Evolutionary conservation across 805 yeast species (phyloP), one percentile per base, ranked within the genome.

Genomic region (Kurtzmaniella cleridarum): DNA sequence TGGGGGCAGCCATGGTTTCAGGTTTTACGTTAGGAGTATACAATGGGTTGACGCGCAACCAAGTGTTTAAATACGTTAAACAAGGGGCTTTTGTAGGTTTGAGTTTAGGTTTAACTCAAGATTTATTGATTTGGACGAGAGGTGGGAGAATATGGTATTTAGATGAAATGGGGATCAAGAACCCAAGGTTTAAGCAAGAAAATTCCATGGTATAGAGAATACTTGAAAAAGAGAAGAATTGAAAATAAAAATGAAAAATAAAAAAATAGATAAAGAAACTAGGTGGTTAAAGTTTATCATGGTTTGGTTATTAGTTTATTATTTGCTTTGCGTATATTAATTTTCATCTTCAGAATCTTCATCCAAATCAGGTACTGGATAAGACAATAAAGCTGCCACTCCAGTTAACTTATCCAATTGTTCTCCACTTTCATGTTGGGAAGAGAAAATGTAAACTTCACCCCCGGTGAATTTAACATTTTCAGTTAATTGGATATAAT

Each of bases 331-430:
- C n/a, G n/a, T n/a, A n/a, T 29, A 16, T 27, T 27, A 32, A 32
- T 62, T 64, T 10, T 71, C 78, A 10, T 70, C 76, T 4, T 69
- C 72, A 13, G 65, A 76, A 30, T 77, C 84, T 32, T 84, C 95
- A 30, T 84, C 75, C 41, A 80, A 73, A 36, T 86, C 95, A 0
- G 84, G 87, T 3, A 89, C 64, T 0, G 97, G 95, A 55, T 84
- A 93, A 44, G 79, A 81, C 46, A 90, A 66, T 29, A 91, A 74
- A 40, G 87, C 93, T 0, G 97, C 98, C 23, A 89, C 76, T 39
- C 98, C 98, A 0, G 96, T 86, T 46, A 93, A 71, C 48, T 83
- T 87, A 56, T 89, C 86, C 42, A 91, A 64, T 60, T 91, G 97
- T 50, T 81, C 84, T 12, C 98, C 98, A 3, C 90, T 75, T 42